These are phyloP conservation scores for Salix arbutifolia DNA, from an alignment of 345 rosid genomes.

Conservation along the genomic window DNA sequence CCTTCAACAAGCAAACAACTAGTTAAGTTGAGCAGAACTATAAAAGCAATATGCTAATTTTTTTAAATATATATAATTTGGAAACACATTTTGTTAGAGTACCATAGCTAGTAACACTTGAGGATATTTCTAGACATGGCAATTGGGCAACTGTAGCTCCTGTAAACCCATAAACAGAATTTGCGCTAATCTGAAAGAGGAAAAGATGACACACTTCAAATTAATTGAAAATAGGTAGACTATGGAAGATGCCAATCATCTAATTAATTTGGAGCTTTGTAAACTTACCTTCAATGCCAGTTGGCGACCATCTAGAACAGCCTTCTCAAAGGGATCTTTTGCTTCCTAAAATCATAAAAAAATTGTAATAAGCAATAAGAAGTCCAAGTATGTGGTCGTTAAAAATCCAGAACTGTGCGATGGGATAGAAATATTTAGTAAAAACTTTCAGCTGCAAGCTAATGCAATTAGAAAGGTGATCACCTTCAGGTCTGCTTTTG, in stretches of 20 bases:
- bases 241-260: no score
- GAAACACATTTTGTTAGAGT: constrained; percentile 8
- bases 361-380: constrained; percentile 4
- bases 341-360: constrained; percentile 61
- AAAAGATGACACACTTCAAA: constrained; percentile 10
- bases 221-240: background rate
- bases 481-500: constrained; percentile 94
- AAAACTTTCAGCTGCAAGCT: constrained; percentile 6
- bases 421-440: background rate
- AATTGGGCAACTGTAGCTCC: constrained; percentile 93
- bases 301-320: constrained; percentile 96
- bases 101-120: constrained; percentile 99
- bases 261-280: background rate
- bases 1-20: constrained; percentile 47
- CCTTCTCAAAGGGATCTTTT: constrained; percentile 92
- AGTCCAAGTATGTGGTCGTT: background rate
- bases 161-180: constrained; percentile 96
- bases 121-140: constrained; percentile 93
- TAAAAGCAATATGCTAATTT: background rate
- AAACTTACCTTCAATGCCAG: constrained; percentile 78
- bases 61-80: background rate
- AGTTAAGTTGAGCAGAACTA: constrained; percentile 21
- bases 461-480: constrained; percentile 12
- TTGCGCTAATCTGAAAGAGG: constrained; percentile 74
- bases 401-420: background rate